Evolutionary conservation across 257 asterid genomes (phyloP), one percentile per base, ranked within the genome.

Genomic region (Nicotiana sylvestris): DNA sequence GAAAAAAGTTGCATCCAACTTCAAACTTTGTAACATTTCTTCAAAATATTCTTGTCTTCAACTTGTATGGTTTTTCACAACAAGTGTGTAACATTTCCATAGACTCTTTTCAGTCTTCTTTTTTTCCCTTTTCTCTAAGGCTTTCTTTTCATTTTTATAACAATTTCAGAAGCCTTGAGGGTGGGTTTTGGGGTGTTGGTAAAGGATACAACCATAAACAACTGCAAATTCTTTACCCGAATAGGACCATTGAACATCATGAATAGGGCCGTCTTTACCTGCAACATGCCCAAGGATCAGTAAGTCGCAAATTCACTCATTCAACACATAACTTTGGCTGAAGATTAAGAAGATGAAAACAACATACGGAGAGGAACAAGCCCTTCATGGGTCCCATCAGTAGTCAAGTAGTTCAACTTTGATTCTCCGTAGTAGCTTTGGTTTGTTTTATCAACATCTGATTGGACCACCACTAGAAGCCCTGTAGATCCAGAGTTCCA

Each of bases 201-300:
- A 66, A 61, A 93, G 98, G 98, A 96, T 96, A 96, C 99, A 94
- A 86, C 99, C 99, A 87, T 94, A 96, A 84, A 94, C 99, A 86
- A 90, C 99, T n/a, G 98, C 98, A 87, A 94, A 96, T 88, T 96
- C 99, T 86, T 89, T 92, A 67, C 99, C 98, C 17, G 94, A 87
- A 83, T 35, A 83, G 15, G 99, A 96, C 99, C 98, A 94, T 84
- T 91, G 98, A 86, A 94, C 98, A 87, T 96, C 99, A 85, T 96
- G 98, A 69, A 94, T 96, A 66, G 99, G 99, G 53, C 99, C 99
- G 83, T 96, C 99, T 88, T 94, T 92, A 83, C 99, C 98, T 94
- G 93, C 85, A 85, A 90, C 81, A 66, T 32, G 25, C 78, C 55
- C 84, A 21, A 66, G 85, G 83, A 64, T 77, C 64, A 65, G 9